Evolutionary conservation across 805 yeast genomes (phyloP).

Genomic region (Jamesozyma spencerorum): DNA sequence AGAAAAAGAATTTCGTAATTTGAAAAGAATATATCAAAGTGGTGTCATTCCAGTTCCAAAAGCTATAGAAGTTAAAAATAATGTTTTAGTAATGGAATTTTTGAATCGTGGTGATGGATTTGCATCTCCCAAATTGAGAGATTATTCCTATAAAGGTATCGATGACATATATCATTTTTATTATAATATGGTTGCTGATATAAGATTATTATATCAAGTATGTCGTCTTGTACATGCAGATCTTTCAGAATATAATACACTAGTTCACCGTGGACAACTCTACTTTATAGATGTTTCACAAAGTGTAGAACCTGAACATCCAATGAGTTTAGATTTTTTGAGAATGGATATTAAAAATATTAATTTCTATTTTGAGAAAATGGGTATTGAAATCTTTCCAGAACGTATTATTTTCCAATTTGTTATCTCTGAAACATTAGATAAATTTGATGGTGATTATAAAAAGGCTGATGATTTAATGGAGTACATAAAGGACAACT

Average conservation of each 20-base stretch:
- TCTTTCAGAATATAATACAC: slow-evolving; percentile 85
- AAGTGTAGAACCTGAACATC: slow-evolving; percentile 96
- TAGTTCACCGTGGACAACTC: slow-evolving; percentile 68
- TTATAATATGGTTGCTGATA: slow-evolving; percentile 69
- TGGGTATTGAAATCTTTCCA: slow-evolving; percentile 66
- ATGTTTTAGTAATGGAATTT: slow-evolving; percentile 92
- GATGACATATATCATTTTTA: slow-evolving; percentile 63
- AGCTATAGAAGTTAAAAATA: slow-evolving; percentile 80
- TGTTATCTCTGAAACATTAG: slow-evolving; percentile 46
- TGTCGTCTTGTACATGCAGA: slow-evolving; percentile 95
- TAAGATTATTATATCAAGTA: slow-evolving; percentile 77
- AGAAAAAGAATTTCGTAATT: slow-evolving; percentile 89
- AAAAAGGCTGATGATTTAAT: slow-evolving; percentile 28
- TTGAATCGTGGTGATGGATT: slow-evolving; percentile 66
- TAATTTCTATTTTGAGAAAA: slow-evolving; percentile 72
- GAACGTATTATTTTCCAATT: slow-evolving; percentile 77
- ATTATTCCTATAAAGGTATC: slow-evolving; percentile 61
- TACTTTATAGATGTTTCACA: slow-evolving; percentile 95
- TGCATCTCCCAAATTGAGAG: slow-evolving; percentile 85
- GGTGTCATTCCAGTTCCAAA: slow-evolving; percentile 86
- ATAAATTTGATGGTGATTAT: slow-evolving; percentile 31
- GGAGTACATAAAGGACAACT: slow-evolving; percentile 32
- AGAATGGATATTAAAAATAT: slow-evolving; percentile 97
- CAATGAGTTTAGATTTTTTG: slow-evolving; percentile 87
- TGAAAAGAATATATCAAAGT: slow-evolving; percentile 65